These are phyloP conservation scores for Agroathelia rolfsii DNA, from an alignment of 1,284 basidiomycete genomes.

Conservation along the genomic window DNA sequence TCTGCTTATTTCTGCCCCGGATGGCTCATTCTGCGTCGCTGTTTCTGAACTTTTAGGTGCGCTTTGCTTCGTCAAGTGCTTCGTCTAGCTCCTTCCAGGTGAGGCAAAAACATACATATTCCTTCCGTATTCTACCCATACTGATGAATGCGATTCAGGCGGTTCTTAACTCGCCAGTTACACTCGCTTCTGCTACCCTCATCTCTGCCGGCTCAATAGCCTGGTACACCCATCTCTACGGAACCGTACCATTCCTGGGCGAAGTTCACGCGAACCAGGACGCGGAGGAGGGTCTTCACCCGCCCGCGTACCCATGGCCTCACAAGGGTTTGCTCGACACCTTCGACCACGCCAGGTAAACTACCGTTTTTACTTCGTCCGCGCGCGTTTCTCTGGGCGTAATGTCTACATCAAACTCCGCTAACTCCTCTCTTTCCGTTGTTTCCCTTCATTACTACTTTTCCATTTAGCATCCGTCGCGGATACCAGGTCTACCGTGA, in stretches of 20 bases:
- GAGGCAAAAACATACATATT: too few relatives aligned
- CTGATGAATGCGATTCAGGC: conserved; percentile 28
- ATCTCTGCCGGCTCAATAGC: conserved; percentile 83
- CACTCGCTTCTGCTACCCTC: conserved; percentile 70
- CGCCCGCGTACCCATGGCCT: conserved; percentile 83
- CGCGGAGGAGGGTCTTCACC: conserved; percentile 92
- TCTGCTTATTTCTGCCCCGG: conserved; percentile 24
- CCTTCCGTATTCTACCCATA: too few relatives aligned
- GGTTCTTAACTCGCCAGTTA: conserved; percentile 62
- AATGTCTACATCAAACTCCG: too few relatives aligned
- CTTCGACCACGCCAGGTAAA: conserved; percentile 93
- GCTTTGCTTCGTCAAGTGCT: conserved; percentile 54
- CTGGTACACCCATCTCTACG: conserved; percentile 95
- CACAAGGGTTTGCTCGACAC: conserved; percentile 84
- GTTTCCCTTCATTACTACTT: conserved; percentile 8
- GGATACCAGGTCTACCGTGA: conserved; percentile 99
- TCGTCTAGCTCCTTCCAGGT: conserved; percentile 56
- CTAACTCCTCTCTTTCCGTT: conserved; percentile 7
- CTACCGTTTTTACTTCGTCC: conserved; percentile 15
- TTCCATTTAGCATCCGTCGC: conserved; percentile 73
- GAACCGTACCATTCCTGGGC: conserved; percentile 76
- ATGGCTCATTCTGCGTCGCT: conserved; percentile 40
- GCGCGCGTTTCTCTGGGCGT: conserved; percentile 9
- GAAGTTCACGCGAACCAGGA: conserved; percentile 86
- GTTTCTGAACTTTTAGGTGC: conserved; percentile 33